A percentile compares a stretch with the other conserved stretches of the same genome.
These are phyloP conservation scores for Capsella bursapastoris DNA, from an alignment of 345 rosid species.

Conservation along the genomic window DNA sequence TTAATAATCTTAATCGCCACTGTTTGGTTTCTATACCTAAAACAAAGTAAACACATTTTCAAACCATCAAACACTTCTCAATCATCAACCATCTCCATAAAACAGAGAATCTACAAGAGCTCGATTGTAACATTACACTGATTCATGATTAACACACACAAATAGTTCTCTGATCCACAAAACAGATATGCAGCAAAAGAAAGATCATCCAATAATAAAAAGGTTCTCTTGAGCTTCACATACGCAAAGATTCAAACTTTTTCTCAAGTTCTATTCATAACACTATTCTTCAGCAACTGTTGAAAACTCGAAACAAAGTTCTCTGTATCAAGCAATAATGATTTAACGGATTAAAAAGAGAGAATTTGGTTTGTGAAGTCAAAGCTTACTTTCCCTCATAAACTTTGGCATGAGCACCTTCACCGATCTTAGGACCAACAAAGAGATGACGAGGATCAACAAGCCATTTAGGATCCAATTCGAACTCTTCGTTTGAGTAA, in stretches of 20 bases:
- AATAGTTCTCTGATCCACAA: neutral
- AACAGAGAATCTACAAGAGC: conserved; percentile 26
- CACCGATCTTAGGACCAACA: conserved; percentile 98
- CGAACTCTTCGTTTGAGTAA: conserved; percentile 58
- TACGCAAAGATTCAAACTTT: neutral
- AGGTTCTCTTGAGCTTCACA: neutral
- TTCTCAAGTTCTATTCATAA: neutral
- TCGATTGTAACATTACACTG: neutral
- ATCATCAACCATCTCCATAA: conserved; percentile 2
- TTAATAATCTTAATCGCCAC: conserved; percentile 88
- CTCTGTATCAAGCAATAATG: conserved; percentile 29
- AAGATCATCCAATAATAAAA: neutral
- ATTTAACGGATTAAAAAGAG: conserved; percentile 3
- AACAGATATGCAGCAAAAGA: neutral
- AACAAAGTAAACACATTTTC: conserved; percentile 21
- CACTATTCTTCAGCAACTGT: neutral
- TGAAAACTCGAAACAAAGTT: conserved; percentile 4
- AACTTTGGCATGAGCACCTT: conserved; percentile 99
- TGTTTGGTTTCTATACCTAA: conserved; percentile 77
- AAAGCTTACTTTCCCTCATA: conserved; percentile 96
- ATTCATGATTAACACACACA: conserved; percentile 13
- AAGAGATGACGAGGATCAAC: conserved; percentile 89
- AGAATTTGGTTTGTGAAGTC: conserved; percentile 21
- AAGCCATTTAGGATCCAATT: conserved; percentile 85
- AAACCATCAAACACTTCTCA: conserved; percentile 9